Evolutionary conservation across 2,329 filamentous ascomycete species (phyloP).

Genomic region (Exophiala alcalophila): DNA sequence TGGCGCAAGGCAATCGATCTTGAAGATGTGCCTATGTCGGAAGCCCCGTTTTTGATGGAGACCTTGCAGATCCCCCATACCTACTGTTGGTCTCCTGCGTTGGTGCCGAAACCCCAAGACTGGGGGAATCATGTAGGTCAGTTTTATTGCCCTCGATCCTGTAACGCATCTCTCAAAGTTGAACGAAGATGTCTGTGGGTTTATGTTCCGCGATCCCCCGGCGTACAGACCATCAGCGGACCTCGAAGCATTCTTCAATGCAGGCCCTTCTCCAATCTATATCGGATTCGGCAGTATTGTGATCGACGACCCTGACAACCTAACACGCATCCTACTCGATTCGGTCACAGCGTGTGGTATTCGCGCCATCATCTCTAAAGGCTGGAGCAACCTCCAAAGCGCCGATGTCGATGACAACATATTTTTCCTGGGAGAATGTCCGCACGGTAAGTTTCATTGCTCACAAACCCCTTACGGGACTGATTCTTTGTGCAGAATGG

Average conservation of each 20-base stretch:
- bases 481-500: conserved; percentile 44
- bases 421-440: conserved; percentile 54
- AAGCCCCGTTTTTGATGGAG: conserved; percentile 39
- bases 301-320: conserved; percentile 47
- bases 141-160: conserved; percentile 16
- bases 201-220: conserved; percentile 44
- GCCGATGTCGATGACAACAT: conserved; percentile 39
- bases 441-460: conserved; percentile 37
- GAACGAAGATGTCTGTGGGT: conserved; percentile 43
- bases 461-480: not conserved
- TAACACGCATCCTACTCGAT: conserved; percentile 49
- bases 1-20: conserved; percentile 43
- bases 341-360: conserved; percentile 48
- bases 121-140: conserved; percentile 40
- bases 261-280: conserved; percentile 52
- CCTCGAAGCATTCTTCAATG: conserved; percentile 44
- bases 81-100: conserved; percentile 46
- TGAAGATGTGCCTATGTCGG: conserved; percentile 37
- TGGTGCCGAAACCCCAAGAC: conserved; percentile 43
- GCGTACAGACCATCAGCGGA: conserved; percentile 42
- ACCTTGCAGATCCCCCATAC: conserved; percentile 43
- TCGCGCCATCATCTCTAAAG: conserved; percentile 54
- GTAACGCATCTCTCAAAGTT: not conserved
- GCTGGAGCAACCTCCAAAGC: conserved; percentile 51
- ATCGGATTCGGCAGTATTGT: conserved; percentile 59